Evolutionary conservation across 2,329 filamentous ascomycete genomes (phyloP).

Genomic region (Xylaria polymorpha): DNA sequence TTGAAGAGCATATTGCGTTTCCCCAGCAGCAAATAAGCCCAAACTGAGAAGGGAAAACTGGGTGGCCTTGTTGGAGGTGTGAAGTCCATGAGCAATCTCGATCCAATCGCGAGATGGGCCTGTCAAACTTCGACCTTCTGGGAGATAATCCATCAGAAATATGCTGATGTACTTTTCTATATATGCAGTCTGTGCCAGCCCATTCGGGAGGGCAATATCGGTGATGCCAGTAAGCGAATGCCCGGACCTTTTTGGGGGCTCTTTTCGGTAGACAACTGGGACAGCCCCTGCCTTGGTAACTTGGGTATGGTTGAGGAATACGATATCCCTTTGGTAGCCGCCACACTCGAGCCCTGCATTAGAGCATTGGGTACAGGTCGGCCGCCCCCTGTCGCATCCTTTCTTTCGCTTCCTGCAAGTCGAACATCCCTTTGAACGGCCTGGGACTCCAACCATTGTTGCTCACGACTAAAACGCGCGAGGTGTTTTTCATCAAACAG

Average conservation of each 20-base stretch:
- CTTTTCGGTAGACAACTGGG: constrained; percentile 32
- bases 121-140: constrained; percentile 8
- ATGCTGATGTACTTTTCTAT: constrained; percentile 38
- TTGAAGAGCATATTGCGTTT: constrained; percentile 29
- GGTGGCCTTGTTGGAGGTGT: constrained; percentile 29
- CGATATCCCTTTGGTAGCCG: constrained; percentile 34
- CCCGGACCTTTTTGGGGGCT: not conserved
- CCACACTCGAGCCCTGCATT: constrained; percentile 36
- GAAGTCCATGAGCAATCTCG: constrained; percentile 34
- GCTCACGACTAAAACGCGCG: not conserved
- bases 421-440: constrained; percentile 38
- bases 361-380: constrained; percentile 35
- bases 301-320: constrained; percentile 39
- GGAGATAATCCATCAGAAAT: constrained; percentile 36
- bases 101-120: constrained; percentile 30
- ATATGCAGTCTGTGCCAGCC: constrained; percentile 33
- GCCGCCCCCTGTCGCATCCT: constrained; percentile 36
- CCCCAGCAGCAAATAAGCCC: constrained; percentile 33
- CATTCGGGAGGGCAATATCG: constrained; percentile 26
- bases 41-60: constrained; percentile 34
- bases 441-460: constrained; percentile 40
- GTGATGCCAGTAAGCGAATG: not conserved
- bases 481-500: not conserved
- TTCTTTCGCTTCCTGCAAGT: constrained; percentile 39
- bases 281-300: constrained; percentile 22